Conservation (phyloP, 1,284 basidiomycete genomes). For the Apiotrichum gracile region DNA sequence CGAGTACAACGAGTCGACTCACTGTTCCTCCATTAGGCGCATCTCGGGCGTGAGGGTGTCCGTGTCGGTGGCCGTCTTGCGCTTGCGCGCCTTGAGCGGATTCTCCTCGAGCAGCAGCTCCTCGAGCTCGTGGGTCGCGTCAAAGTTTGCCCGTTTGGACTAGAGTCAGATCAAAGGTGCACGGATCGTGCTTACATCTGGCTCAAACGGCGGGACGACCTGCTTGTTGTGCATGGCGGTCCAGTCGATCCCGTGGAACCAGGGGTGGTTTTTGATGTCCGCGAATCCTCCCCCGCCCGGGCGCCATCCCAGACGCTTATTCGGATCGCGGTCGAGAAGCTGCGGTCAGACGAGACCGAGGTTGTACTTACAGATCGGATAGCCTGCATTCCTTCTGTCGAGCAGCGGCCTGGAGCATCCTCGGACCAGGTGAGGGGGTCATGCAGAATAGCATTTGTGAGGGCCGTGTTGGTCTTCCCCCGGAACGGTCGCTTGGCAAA, state of each 20-base stretch:
- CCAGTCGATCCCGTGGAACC: slow-evolving; percentile 88
- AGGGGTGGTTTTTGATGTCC: slow-evolving; percentile 72
- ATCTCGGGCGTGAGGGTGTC: slow-evolving; percentile 81
- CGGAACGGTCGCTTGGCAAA: slow-evolving; percentile 88
- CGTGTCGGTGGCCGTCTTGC: slow-evolving; percentile 82
- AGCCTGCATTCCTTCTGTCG: slow-evolving; percentile 44
- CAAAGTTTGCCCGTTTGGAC: slow-evolving; percentile 97
- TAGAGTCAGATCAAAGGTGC: slow-evolving; percentile 40
- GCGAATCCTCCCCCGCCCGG: slow-evolving; percentile 69
- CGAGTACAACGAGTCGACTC: slow-evolving; percentile 29
- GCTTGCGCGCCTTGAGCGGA: slow-evolving; percentile 86
- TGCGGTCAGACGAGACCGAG: slow-evolving; percentile 34
- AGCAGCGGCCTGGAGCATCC: slow-evolving; percentile 40
- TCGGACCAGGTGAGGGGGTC: slow-evolving; percentile 48
- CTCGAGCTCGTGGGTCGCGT: slow-evolving; percentile 97
- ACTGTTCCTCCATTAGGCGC: slow-evolving; percentile 98
- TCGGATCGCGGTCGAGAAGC: slow-evolving; percentile 79
- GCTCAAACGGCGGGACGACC: slow-evolving; percentile 77
- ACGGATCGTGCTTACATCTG: slow-evolving; percentile 56
- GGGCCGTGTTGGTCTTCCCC: slow-evolving; percentile 80
- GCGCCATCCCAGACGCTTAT: slow-evolving; percentile 74
- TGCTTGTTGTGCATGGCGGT: slow-evolving; percentile 72
- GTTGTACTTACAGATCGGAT: slow-evolving; percentile 35
- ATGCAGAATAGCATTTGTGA: slow-evolving; percentile 77
- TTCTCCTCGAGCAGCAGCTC: slow-evolving; percentile 94